phyloP scores from a whole-genome alignment of 2,329 filamentous ascomycete genomes.

The Scedosporium boydii region DNA sequence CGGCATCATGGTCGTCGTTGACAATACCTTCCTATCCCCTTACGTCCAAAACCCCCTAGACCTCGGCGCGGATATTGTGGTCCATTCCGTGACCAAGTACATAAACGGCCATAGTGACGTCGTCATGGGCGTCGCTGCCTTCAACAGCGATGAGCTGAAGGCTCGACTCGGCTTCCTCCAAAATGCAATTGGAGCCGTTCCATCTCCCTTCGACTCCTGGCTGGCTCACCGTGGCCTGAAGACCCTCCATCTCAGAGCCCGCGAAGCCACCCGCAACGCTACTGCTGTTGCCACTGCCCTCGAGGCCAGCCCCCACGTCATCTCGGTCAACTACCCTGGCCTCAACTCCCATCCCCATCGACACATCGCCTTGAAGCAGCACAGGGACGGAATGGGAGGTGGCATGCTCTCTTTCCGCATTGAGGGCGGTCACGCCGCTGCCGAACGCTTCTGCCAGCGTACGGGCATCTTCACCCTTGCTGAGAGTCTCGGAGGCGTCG shows the following conservation, averaged over 20 bases:
- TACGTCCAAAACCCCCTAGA: slow-evolving; percentile 96
- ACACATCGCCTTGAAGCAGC: slow-evolving; percentile 77
- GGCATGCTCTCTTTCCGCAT: slow-evolving; percentile 98
- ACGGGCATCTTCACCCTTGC: slow-evolving; percentile 89
- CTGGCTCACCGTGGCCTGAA: slow-evolving; percentile 94
- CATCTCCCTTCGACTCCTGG: slow-evolving; percentile 94
- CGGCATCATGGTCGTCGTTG: slow-evolving; percentile 92
- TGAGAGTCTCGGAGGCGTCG: slow-evolving; percentile 85
- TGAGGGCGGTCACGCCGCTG: slow-evolving; percentile 73
- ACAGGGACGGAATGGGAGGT: slow-evolving; percentile 87
- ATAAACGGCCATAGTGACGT: slow-evolving; percentile 98
- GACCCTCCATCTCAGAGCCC: slow-evolving; percentile 86
- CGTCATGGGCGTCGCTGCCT: slow-evolving; percentile 92
- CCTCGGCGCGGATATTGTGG: slow-evolving; percentile 91
- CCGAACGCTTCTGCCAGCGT: slow-evolving; percentile 82
- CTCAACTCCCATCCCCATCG: slow-evolving; percentile 81
- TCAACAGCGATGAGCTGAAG: slow-evolving; percentile 76
- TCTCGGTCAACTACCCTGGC: slow-evolving; percentile 92
- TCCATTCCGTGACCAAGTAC: slow-evolving; percentile 97
- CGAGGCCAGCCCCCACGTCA: slow-evolving; percentile 69
- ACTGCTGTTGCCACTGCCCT: slow-evolving; percentile 66
- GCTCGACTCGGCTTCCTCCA: slow-evolving; percentile 80
- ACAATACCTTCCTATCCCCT: slow-evolving; percentile 96
- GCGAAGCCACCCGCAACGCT: slow-evolving; percentile 77
- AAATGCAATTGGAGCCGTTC: slow-evolving; percentile 93